Base-by-base conservation (phyloP, 75 land plant genomes). In the Pinus taeda region DNA sequence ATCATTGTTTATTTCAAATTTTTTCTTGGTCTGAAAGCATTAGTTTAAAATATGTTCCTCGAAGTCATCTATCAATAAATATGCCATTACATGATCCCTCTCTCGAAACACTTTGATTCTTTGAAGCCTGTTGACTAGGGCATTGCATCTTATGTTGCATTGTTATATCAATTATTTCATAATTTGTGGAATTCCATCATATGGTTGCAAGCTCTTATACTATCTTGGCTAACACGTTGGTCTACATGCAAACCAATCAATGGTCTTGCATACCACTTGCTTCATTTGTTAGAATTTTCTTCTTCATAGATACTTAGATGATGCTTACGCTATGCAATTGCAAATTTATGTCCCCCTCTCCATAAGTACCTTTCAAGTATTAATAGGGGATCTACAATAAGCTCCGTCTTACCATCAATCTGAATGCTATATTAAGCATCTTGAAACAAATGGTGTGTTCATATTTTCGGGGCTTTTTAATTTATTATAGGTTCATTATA, bases 341-440 rank as follows among this genome's bases (percentile, higher is more conserved):
- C 99, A 86, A 90, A 96, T n/a, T 89, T 85, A 67, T 96, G 80
- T 42, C 83, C 85, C 42, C 86, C 89, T 58, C 97, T 90, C 99
- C 99, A 96, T 14, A 96, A 82, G 77, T 96, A 96, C 78, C 99
- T 96, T 84, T 96, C 99, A 24, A 96, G 84, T 60, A 96, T 89
- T 60, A 96, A 93, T 81, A 96, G 82, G 20, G 99, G 97, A 74
- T 96, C 99, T 62, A 94, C 89, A 11, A 90, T 83, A 45, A 96
- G 90, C 85, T 96, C 99, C 99, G 94, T 92, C 81, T 96, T 96
- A 13, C 99, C 99, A 85, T 96, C 99, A 77, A 96, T 88, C 99
- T 97, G 94, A 75, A 96, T 92, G 74, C 97, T 96, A 76, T 94
- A 96, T 15, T 83, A 77, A 20, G 91, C 95, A 74, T 90, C 81